Percentiles rank a stretch among this genome's conserved stretches.
Conservation (phyloP, 257 asterid genomes). For the Rehmannia glutinosa region DNA sequence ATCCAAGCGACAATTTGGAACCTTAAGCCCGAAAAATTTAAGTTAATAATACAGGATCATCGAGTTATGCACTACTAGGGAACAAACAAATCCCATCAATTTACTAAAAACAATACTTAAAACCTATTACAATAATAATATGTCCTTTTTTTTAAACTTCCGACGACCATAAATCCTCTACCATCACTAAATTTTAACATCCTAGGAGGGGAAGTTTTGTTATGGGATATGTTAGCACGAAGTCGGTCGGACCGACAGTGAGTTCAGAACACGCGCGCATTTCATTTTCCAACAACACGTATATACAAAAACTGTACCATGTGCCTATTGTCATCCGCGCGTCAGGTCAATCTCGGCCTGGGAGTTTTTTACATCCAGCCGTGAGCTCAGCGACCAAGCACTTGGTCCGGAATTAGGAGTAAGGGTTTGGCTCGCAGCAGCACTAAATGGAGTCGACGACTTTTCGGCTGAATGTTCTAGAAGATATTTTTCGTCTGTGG, state of each 20-base stretch:
- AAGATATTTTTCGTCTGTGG: constrained; percentile 23
- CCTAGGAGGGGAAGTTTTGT: constrained; percentile 27
- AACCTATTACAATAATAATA: constrained; percentile 15
- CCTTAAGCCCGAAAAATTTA: too few relatives aligned
- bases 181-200: constrained; percentile 19
- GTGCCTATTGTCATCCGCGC: constrained; percentile 50
- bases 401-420: constrained; percentile 30
- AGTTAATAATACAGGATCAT: too few relatives aligned
- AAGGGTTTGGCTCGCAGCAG: constrained; percentile 30
- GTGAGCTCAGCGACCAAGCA: constrained; percentile 46
- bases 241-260: too few relatives aligned
- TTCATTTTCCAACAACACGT: too few relatives aligned
- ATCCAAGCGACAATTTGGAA: too few relatives aligned
- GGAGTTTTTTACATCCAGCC: constrained; percentile 35
- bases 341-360: constrained; percentile 57
- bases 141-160: too few relatives aligned
- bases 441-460: constrained; percentile 23
- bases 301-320: constrained; percentile 32
- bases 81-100: background rate
- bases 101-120: background rate
- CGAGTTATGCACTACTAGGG: background rate
- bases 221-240: constrained; percentile 32
- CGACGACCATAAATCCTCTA: constrained; percentile 20
- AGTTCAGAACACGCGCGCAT: too few relatives aligned
- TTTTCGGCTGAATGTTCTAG: constrained; percentile 30